These are phyloP conservation scores for Talinum fruticosum DNA, from an alignment of 148 eudicot species.

Conservation along the genomic window DNA sequence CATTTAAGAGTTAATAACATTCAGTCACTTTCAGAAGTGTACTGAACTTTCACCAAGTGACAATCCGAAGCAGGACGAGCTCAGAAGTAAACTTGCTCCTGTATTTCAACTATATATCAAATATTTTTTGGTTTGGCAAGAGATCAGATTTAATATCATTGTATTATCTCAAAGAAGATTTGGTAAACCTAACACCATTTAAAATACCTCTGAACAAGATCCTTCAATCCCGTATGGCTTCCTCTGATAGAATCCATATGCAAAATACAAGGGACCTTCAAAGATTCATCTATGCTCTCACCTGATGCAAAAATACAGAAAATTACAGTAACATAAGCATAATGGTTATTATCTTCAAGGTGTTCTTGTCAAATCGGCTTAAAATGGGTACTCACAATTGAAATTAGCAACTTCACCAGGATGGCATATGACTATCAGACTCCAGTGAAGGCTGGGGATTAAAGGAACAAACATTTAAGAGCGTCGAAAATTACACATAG, in stretches of 20 bases:
- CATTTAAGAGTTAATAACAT: background rate
- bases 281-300: slow-evolving; percentile 35
- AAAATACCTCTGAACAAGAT: slow-evolving; percentile 73
- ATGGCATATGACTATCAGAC: slow-evolving; percentile 83
- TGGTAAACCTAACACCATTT: background rate
- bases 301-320: slow-evolving; percentile 36
- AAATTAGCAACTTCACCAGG: slow-evolving; percentile 69
- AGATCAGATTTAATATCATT: background rate
- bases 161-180: background rate
- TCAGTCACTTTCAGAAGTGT: background rate
- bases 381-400: slow-evolving; percentile 44
- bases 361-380: background rate
- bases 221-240: slow-evolving; percentile 75
- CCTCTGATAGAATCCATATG: slow-evolving; percentile 98
- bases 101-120: background rate
- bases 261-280: slow-evolving; percentile 80
- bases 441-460: slow-evolving; percentile 91
- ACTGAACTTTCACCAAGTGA: background rate
- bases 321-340: background rate
- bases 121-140: background rate
- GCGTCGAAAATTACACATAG: slow-evolving; percentile 13
- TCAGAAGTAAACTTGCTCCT: background rate
- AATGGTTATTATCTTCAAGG: background rate
- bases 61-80: background rate
- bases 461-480: slow-evolving; percentile 13